Conservation (phyloP, 208 protist genomes). For the Naegleria fowleri region DNA sequence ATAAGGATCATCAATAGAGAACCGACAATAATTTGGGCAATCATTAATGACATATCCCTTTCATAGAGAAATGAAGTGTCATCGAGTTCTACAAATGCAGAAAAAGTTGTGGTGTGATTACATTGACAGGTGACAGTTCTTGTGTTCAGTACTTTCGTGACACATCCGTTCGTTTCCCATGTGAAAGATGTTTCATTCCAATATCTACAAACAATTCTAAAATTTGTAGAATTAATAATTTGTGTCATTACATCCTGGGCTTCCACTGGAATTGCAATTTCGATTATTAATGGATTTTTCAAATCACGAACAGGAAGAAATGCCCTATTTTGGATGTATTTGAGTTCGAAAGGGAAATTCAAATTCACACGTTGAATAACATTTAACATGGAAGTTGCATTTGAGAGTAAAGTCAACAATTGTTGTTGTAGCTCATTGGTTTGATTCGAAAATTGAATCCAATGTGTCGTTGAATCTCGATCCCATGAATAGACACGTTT, state of each 20-base stretch:
- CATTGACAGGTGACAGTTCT: not conserved
- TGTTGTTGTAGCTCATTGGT: no score
- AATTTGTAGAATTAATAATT: not conserved
- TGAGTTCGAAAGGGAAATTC: not conserved
- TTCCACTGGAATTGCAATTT: not conserved
- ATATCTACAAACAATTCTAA: not conserved
- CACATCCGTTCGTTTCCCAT: not conserved
- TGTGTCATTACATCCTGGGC: not conserved
- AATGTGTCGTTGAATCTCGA: no score
- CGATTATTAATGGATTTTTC: not conserved
- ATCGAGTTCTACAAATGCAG: not conserved
- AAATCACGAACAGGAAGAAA: not conserved
- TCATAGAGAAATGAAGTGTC: not conserved
- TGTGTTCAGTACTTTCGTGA: not conserved
- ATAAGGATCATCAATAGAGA: not conserved
- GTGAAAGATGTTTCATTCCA: not conserved
- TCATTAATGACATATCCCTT: not conserved
- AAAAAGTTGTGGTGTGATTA: not conserved
- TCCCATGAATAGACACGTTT: no score
- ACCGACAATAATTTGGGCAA: not conserved
- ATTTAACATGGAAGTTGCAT: no score
- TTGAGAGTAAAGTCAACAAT: no score
- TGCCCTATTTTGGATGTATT: not conserved
- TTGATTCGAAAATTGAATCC: no score
- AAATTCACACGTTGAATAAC: not conserved